Percentiles rank a stretch among this genome's conserved stretches.
Evolutionary conservation across 805 yeast genomes (phyloP).

Genomic region (Kuraishia capsulata): DNA sequence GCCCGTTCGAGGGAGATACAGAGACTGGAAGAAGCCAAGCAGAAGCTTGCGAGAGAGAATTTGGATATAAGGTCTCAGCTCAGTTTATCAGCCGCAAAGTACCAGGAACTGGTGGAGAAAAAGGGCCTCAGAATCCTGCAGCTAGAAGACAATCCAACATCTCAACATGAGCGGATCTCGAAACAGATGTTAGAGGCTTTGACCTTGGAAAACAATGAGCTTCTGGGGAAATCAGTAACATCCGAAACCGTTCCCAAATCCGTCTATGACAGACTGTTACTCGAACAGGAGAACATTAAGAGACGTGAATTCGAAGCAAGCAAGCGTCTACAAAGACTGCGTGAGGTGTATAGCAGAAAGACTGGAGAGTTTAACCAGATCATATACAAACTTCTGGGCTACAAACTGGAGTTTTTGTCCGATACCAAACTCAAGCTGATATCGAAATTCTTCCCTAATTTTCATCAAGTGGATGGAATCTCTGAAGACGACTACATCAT

Average conservation of each 20-base stretch:
- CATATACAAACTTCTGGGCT: constrained; percentile 63
- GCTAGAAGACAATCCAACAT: constrained; percentile 56
- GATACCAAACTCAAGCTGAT: constrained; percentile 47
- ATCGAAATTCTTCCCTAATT: constrained; percentile 26
- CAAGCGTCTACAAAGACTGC: constrained; percentile 45
- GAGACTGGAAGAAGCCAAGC: not conserved
- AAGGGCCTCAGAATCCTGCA: constrained; percentile 41
- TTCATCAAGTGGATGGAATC: constrained; percentile 11
- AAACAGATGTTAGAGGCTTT: constrained; percentile 40
- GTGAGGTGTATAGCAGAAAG: constrained; percentile 51
- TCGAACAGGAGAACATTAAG: constrained; percentile 42
- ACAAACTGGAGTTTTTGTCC: constrained; percentile 55
- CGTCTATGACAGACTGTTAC: constrained; percentile 51
- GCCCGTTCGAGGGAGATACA: not conserved
- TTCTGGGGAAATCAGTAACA: constrained; percentile 25
- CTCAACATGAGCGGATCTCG: constrained; percentile 53
- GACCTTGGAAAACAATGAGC: constrained; percentile 47
- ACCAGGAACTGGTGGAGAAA: not conserved
- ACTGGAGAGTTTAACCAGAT: constrained; percentile 65
- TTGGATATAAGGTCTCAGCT: not conserved
- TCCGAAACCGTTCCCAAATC: constrained; percentile 40
- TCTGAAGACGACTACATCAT: constrained; percentile 2
- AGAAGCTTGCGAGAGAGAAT: not conserved
- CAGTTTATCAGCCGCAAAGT: not conserved
- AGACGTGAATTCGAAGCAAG: constrained; percentile 35